phyloP scores from a whole-genome alignment of 768 basidiomycete genomes.

The Boletus rufocinnamomeus region DNA sequence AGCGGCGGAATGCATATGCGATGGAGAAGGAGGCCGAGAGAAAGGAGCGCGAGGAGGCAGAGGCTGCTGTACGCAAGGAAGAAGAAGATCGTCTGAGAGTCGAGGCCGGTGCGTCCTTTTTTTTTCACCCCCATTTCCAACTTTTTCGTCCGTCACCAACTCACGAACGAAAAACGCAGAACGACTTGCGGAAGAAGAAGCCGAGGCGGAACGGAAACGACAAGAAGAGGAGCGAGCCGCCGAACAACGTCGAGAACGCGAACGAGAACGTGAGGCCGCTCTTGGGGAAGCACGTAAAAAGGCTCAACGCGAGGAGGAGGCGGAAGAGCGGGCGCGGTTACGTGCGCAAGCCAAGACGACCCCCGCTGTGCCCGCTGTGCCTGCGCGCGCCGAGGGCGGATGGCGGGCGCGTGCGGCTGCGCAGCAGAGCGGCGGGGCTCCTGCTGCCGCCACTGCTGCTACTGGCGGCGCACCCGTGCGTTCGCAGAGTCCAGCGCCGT shows the following conservation, averaged over 20 bases:
- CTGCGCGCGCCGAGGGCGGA: constrained; percentile 19
- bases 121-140: background rate
- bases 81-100: constrained; percentile 47
- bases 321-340: constrained; percentile 46
- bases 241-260: constrained; percentile 54
- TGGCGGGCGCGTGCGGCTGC: constrained; percentile 23
- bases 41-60: constrained; percentile 28
- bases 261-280: constrained; percentile 50
- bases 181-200: constrained; percentile 59
- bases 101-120: constrained; percentile 51
- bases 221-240: constrained; percentile 61
- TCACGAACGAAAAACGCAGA: constrained; percentile 36
- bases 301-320: constrained; percentile 70
- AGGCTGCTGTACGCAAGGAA: constrained; percentile 18
- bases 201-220: constrained; percentile 52
- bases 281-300: constrained; percentile 59
- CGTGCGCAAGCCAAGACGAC: constrained; percentile 38
- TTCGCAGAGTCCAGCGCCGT: constrained; percentile 53
- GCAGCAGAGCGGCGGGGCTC: constrained; percentile 26
- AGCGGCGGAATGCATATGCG: constrained; percentile 59
- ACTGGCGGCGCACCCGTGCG: background rate
- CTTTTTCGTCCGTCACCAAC: constrained; percentile 15
- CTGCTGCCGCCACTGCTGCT: background rate
- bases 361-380: constrained; percentile 20
- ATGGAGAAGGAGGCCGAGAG: constrained; percentile 57